Evolutionary conservation across 2,329 filamentous ascomycete genomes (phyloP), one percentile per base, ranked within the genome.

Genomic region (Diaporthe longicolla): DNA sequence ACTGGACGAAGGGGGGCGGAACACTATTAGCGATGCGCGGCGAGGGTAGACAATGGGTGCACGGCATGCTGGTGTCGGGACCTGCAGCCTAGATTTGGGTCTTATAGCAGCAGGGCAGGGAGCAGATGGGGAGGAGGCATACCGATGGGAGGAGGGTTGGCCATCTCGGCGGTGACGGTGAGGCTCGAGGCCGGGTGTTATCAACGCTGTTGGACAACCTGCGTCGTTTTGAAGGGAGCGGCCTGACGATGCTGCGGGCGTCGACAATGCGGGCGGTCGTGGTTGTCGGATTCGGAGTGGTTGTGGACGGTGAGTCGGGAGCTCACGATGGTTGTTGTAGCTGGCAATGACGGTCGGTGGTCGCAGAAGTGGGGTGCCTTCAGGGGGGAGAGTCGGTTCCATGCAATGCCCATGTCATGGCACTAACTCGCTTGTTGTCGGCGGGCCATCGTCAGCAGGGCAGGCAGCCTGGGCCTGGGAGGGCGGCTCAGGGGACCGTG

Each of bases 91-190:
- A 11, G n/a, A 29, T 21, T 21, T 29, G 17, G 29, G 50, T 45
- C 52, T 50, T 24, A 40, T 40, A 13, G 10, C 11, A 71, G 55
- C 40, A 40, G 43, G 43, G 54, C 29, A n/a, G 19, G 69, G 45
- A 32, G 57, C 55, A 32, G 55, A n/a, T 4, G 7, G 10, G 66
- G 66, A 75, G 83, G 57, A 75, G 75, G 83, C 85, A 79, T 84
- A 89, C 87, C 87, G 83, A 90, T 90, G 79, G 88, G 88, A 78
- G 87, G 85, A 77, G 84, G 84, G 78, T 83, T 83, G 75, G 88
- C 85, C 88, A 90, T 90, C 15, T 73, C 45, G 63, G 37, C 63
- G 45, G 63, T 82, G 83, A 78, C 78, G 76, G 79, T 76, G 77
- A 76, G 76, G 76, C 76, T 74, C 77, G 76, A 77, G 63, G 72